phyloP scores from a whole-genome alignment of 2,329 filamentous ascomycete genomes.

The Nannizziopsis barbatae region DNA sequence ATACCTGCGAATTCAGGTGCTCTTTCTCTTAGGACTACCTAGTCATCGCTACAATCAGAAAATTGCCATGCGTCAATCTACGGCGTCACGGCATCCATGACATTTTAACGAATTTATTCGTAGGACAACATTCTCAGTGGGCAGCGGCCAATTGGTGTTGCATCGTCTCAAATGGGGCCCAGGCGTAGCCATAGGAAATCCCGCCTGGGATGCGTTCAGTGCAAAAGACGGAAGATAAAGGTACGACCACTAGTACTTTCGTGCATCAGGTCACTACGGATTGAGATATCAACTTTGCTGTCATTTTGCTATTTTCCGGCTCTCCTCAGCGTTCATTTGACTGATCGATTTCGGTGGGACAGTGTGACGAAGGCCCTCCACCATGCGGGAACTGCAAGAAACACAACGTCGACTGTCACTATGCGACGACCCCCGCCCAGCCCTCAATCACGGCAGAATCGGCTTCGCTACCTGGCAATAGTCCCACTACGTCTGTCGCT shows the following conservation, averaged over 20 bases:
- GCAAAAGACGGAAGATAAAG: conserved; percentile 28
- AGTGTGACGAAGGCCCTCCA: conserved; percentile 21
- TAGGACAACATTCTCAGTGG: background rate
- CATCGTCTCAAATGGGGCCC: conserved; percentile 13
- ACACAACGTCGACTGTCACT: conserved; percentile 21
- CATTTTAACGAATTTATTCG: background rate
- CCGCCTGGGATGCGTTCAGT: conserved; percentile 25
- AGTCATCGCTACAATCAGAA: background rate
- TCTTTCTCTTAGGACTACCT: background rate
- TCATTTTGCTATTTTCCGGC: background rate
- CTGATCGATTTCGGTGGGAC: conserved; percentile 4
- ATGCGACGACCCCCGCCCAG: conserved; percentile 8
- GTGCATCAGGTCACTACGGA: background rate
- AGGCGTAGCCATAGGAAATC: conserved; percentile 27
- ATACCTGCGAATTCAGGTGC: no score
- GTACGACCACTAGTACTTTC: conserved; percentile 16
- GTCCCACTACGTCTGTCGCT: conserved; percentile 48
- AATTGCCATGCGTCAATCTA: conserved; percentile 1
- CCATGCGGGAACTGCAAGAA: conserved; percentile 20
- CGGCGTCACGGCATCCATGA: conserved; percentile 1
- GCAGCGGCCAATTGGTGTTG: background rate
- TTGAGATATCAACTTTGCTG: background rate
- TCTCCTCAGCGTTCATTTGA: background rate
- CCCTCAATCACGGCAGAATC: background rate
- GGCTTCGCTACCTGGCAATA: background rate